Conservation (phyloP, 768 basidiomycete genomes). For the Podaxis sp. region DNA sequence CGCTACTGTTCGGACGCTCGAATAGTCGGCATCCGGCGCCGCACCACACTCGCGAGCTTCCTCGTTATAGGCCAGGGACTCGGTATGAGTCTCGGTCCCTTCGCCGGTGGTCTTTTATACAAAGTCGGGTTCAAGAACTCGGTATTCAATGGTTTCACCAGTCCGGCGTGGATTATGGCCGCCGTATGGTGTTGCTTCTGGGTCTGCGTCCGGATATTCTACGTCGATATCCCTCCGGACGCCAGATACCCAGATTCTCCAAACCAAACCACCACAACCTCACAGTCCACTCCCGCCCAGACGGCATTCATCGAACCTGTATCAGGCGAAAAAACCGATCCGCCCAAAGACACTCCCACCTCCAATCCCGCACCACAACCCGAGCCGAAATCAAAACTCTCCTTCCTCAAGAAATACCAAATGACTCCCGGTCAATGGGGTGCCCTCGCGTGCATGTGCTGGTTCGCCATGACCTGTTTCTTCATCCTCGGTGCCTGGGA, state of each 20-base stretch:
- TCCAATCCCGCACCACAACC: neutral
- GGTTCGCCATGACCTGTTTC: conserved; percentile 67
- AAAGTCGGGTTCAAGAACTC: conserved; percentile 53
- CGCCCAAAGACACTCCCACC: conserved; percentile 33
- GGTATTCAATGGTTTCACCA: conserved; percentile 65
- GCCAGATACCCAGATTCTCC: neutral
- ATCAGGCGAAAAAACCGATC: conserved; percentile 3
- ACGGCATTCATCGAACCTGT: neutral
- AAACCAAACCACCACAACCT: conserved; percentile 22
- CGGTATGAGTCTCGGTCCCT: conserved; percentile 63
- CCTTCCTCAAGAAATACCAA: conserved; percentile 11
- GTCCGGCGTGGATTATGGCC: conserved; percentile 66
- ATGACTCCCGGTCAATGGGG: conserved; percentile 37
- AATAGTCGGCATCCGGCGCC: conserved; percentile 61
- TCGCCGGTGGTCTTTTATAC: conserved; percentile 58
- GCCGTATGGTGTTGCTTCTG: conserved; percentile 51
- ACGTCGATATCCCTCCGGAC: conserved; percentile 35
- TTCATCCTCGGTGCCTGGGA: conserved; percentile 72
- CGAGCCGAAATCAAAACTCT: conserved; percentile 7
- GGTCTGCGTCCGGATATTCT: conserved; percentile 30
- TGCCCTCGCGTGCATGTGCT: conserved; percentile 61
- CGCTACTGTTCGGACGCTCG: conserved; percentile 65
- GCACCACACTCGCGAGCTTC: conserved; percentile 64
- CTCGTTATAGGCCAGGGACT: conserved; percentile 60
- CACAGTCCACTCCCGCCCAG: conserved; percentile 40